Conservation (phyloP, 305 asterid species). For the Solanum chacoense region DNA sequence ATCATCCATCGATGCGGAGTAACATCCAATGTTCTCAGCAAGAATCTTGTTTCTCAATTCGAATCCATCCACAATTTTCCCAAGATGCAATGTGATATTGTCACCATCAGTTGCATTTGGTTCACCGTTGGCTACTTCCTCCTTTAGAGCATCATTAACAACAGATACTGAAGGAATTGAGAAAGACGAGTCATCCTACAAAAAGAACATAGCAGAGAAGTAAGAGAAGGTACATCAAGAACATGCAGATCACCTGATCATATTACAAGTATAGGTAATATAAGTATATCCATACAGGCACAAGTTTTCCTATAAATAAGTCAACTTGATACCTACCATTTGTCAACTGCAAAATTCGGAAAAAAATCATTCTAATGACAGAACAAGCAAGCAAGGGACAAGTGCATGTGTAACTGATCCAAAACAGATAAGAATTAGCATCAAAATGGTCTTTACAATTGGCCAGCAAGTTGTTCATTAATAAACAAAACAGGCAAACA, state of each 20-base stretch:
- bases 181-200: constrained; percentile 51
- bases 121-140: constrained; percentile 34
- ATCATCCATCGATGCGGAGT: constrained; percentile 47
- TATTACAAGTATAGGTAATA: background rate
- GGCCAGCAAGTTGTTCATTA: background rate
- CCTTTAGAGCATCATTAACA: constrained; percentile 20
- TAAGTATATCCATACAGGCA: constrained; percentile 2
- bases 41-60: constrained; percentile 50
- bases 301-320: background rate
- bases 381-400: background rate
- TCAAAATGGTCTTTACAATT: background rate
- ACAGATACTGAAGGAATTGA: constrained; percentile 29
- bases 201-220: constrained; percentile 17
- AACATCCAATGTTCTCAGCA: constrained; percentile 41
- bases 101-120: constrained; percentile 42
- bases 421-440: background rate
- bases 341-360: background rate
- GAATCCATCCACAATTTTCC: constrained; percentile 52
- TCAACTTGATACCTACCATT: background rate
- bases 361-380: background rate
- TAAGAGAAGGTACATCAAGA: constrained; percentile 5
- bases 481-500: background rate
- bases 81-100: constrained; percentile 31
- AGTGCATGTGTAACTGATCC: background rate
- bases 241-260: background rate